phyloP scores from a whole-genome alignment of 1,284 basidiomycete genomes.

The Violaceomyces palustris region DNA sequence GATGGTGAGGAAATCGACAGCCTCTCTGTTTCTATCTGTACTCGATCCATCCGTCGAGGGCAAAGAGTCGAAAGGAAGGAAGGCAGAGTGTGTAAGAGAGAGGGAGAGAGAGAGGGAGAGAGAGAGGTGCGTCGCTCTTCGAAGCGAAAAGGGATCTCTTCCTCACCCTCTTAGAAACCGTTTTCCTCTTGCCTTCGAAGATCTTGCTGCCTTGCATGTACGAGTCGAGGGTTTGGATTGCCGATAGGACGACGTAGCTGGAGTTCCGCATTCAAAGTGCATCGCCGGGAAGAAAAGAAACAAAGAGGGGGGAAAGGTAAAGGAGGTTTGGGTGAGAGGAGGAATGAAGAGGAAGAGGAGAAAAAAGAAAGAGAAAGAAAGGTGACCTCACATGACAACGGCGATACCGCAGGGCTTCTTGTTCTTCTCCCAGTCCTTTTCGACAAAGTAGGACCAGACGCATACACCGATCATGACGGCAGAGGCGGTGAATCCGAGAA shows the following conservation, averaged over 20 bases:
- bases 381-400: slow-evolving; percentile 26
- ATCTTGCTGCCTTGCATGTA: slow-evolving; percentile 37
- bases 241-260: slow-evolving; percentile 29
- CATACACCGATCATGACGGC: slow-evolving; percentile 43
- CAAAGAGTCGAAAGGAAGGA: not conserved
- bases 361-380: not conserved
- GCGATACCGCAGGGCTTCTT: slow-evolving; percentile 30
- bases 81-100: not conserved
- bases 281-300: too few species aligned
- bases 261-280: too few species aligned
- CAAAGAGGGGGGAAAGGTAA: too few species aligned
- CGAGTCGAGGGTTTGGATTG: slow-evolving; percentile 22
- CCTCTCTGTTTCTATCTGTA: slow-evolving; percentile 33
- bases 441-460: slow-evolving; percentile 42
- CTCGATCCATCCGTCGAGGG: not conserved
- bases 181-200: slow-evolving; percentile 41
- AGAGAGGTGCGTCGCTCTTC: too few species aligned
- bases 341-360: not conserved
- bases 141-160: not conserved
- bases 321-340: too few species aligned
- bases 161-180: slow-evolving; percentile 20
- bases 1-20: slow-evolving; percentile 32
- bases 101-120: not conserved
- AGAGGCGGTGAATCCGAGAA: slow-evolving; percentile 33
- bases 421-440: slow-evolving; percentile 46